Percentiles rank a stretch among this genome's conserved stretches.
These are phyloP conservation scores for Stachybotrys elegans DNA, from an alignment of 2,329 filamentous ascomycete genomes.

Conservation along the genomic window DNA sequence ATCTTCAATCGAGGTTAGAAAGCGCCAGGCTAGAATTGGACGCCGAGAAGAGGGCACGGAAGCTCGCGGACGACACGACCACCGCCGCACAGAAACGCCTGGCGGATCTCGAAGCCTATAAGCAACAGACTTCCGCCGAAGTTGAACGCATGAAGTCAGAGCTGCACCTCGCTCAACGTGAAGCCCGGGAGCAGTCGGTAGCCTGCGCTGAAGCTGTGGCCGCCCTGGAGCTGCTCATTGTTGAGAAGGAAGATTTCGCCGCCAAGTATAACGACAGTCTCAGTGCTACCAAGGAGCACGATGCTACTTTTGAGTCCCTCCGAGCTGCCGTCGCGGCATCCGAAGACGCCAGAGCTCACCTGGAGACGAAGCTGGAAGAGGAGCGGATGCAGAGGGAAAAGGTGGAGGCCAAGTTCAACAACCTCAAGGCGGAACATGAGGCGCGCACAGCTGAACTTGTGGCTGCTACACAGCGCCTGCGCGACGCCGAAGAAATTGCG, in stretches of 20 bases:
- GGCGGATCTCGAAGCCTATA: constrained; percentile 75
- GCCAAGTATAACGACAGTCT: constrained; percentile 63
- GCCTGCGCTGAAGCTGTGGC: constrained; percentile 71
- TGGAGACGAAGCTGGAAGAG: constrained; percentile 79
- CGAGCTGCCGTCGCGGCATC: constrained; percentile 75
- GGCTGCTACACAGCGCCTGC: constrained; percentile 65
- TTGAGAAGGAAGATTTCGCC: constrained; percentile 80
- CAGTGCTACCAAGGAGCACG: constrained; percentile 64
- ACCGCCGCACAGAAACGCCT: constrained; percentile 79
- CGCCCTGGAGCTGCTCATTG: constrained; percentile 65
- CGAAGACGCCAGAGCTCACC: constrained; percentile 65
- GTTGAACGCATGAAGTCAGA: constrained; percentile 81
- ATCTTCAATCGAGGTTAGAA: constrained; percentile 74
- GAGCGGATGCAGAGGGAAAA: constrained; percentile 72
- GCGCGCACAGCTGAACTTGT: constrained; percentile 73
- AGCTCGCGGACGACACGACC: constrained; percentile 83
- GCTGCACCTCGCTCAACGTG: constrained; percentile 72
- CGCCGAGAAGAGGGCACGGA: constrained; percentile 73
- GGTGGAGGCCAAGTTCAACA: constrained; percentile 70
- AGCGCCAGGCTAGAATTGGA: constrained; percentile 65
- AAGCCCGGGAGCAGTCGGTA: constrained; percentile 77
- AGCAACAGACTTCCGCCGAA: constrained; percentile 78
- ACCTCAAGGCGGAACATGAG: constrained; percentile 80
- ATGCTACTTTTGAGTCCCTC: constrained; percentile 67
- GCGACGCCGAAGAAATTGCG: constrained; percentile 81